Base-by-base conservation (phyloP, 179 eudicot species). In the Beta lomatogona region DNA sequence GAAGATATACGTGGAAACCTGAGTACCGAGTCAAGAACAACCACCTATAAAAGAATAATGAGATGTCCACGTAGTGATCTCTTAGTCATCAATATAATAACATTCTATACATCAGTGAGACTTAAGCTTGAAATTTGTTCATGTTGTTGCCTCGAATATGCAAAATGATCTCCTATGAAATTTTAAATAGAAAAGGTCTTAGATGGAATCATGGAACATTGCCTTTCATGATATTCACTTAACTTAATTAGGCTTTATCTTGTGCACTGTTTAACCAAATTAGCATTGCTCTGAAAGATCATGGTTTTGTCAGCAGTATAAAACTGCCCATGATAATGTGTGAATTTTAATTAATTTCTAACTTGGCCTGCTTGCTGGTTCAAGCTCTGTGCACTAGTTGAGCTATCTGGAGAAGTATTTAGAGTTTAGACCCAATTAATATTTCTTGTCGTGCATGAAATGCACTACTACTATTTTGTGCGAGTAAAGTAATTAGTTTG, bases 81-180 rank as follows among this genome's bases (percentile, higher is more conserved):
- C 36, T 31, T 31, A 31, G 36, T 31, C 36, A 31, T 31, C 36
- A 31, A 31, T 31, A 31, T 31, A 31, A 31, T 31, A 31, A 31
- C 36, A 31, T 31, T 48, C 52, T 48, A 48, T 48, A 48, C 52
- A 9, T 48, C 52, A 48, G 3, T 48, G 52, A 48, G 52, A 48
- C 89, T 94, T 1, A 88, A 82, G 80, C 88, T 74, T 94, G 92
- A 76, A 87, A 88, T 70, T 86, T 89, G 83, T 87, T 73, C 88
- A 92, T n/a, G n/a, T n/a, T 70, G 97, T 92, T 86, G 92, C 97
- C 81, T 90, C 98, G 48, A 89, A 48, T 94, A 80, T 89, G 88
- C 83, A 89, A 94, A 94, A 94, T 94, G 81, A 28, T 54, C 12
- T 55, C 15, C 9, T 48, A 48, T 48, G 53, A 48, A 36, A 36